phyloP scores from a whole-genome alignment of 805 yeast genomes.

The Metschnikowia continentalis region DNA sequence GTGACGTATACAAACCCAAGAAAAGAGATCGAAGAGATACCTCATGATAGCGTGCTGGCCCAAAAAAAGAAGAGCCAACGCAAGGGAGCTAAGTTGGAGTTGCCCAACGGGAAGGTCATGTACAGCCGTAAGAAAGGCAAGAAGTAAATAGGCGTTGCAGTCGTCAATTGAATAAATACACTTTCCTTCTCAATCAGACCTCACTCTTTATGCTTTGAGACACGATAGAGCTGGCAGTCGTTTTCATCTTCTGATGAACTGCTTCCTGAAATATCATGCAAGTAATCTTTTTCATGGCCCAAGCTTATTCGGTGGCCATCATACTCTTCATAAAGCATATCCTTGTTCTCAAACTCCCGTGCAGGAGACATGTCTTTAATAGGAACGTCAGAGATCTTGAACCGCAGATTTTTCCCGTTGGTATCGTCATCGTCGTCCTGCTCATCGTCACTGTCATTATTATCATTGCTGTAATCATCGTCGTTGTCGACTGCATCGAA shows the following conservation, averaged over 20 bases:
- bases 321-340: constrained; percentile 24
- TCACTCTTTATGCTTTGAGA: constrained; percentile 31
- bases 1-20: constrained; percentile 14
- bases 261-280: constrained; percentile 41
- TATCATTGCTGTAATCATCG: constrained; percentile 5
- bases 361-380: constrained; percentile 34
- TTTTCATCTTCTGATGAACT: constrained; percentile 41
- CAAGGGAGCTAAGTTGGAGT: constrained; percentile 42
- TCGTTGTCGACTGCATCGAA: constrained; percentile 2
- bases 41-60: constrained; percentile 1
- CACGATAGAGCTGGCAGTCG: constrained; percentile 39
- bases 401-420: not conserved
- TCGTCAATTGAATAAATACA: constrained; percentile 1
- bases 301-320: constrained; percentile 16
- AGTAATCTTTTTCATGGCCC: constrained; percentile 27
- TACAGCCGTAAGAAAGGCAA: constrained; percentile 21
- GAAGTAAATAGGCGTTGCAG: constrained; percentile 1
- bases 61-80: constrained; percentile 4
- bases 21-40: constrained; percentile 11
- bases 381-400: constrained; percentile 18
- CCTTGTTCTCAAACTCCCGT: constrained; percentile 14
- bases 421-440: constrained; percentile 19
- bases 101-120: constrained; percentile 62
- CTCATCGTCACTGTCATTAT: constrained; percentile 21
- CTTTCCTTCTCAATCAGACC: not conserved